Percentiles rank a stretch among this genome's conserved stretches.
Conservation (phyloP, 768 basidiomycete genomes). For the Phaeotremella fagi region DNA sequence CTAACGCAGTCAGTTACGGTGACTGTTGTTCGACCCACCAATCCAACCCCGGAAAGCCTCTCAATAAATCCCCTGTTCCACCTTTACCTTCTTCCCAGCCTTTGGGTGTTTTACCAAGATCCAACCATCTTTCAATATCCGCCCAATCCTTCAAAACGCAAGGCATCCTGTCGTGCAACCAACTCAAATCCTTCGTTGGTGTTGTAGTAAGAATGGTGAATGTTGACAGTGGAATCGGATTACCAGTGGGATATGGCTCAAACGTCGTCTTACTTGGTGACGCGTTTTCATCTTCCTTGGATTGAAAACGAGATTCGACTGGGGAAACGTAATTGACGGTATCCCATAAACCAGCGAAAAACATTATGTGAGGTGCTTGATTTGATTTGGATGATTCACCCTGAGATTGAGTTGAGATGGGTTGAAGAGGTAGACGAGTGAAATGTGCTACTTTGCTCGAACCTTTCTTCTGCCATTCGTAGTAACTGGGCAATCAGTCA, state of each 20-base stretch:
- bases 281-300: not conserved
- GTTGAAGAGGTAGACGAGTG: constrained; percentile 54
- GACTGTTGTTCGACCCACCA: constrained; percentile 55
- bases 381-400: not conserved
- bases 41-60: constrained; percentile 56
- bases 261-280: constrained; percentile 14
- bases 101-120: constrained; percentile 64
- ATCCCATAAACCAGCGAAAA: constrained; percentile 86
- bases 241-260: constrained; percentile 41
- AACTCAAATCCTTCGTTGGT: constrained; percentile 63
- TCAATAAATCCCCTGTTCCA: constrained; percentile 60
- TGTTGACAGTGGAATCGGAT: constrained; percentile 61
- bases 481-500: constrained; percentile 59
- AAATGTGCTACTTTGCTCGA: constrained; percentile 77
- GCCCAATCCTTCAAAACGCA: constrained; percentile 66
- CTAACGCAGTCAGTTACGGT: constrained; percentile 49
- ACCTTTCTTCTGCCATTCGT: constrained; percentile 81
- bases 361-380: constrained; percentile 54
- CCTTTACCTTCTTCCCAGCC: constrained; percentile 58
- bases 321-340: constrained; percentile 51
- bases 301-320: constrained; percentile 31
- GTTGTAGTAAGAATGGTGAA: constrained; percentile 86
- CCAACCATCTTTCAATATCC: constrained; percentile 71
- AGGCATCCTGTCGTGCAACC: constrained; percentile 81
- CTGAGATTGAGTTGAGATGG: constrained; percentile 50